Evolutionary conservation across 2,329 filamentous ascomycete species (phyloP).

Genomic region (Diaporthe citriasiana): DNA sequence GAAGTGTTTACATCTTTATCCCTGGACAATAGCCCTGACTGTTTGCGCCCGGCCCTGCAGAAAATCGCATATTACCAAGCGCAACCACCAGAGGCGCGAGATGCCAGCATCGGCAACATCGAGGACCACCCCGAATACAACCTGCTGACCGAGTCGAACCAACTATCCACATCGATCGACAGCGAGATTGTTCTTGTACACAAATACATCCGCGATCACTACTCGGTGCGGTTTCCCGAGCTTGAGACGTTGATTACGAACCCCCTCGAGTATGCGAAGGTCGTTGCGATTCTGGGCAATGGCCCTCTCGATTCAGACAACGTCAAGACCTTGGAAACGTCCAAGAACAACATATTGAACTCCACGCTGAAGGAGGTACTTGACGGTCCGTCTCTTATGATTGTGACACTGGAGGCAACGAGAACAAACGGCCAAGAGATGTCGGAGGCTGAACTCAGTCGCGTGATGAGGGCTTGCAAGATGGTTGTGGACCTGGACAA

Average conservation of each 20-base stretch:
- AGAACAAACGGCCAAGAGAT: slow-evolving; percentile 87
- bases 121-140: slow-evolving; percentile 95
- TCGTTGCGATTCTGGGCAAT: slow-evolving; percentile 93
- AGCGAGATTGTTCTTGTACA: slow-evolving; percentile 93
- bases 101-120: slow-evolving; percentile 79
- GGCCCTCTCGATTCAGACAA: slow-evolving; percentile 85
- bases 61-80: slow-evolving; percentile 85
- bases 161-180: slow-evolving; percentile 91
- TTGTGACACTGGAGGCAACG: slow-evolving; percentile 94
- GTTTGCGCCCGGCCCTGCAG: slow-evolving; percentile 69
- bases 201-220: slow-evolving; percentile 97
- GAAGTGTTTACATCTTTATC: slow-evolving; percentile 74
- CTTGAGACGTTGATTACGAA: slow-evolving; percentile 91
- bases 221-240: slow-evolving; percentile 93
- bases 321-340: slow-evolving; percentile 84
- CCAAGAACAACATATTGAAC: slow-evolving; percentile 82
- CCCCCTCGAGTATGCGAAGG: slow-evolving; percentile 94
- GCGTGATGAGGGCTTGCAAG: slow-evolving; percentile 83
- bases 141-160: slow-evolving; percentile 89
- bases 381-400: slow-evolving; percentile 93
- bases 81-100: slow-evolving; percentile 73
- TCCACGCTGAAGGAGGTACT: slow-evolving; percentile 83
- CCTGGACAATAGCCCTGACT: slow-evolving; percentile 77
- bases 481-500: slow-evolving; percentile 90
- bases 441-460: slow-evolving; percentile 79